Percentiles rank a stretch among this genome's conserved stretches.
Conservation (phyloP, 2,329 filamentous ascomycete species). For the Beauveria australis region DNA sequence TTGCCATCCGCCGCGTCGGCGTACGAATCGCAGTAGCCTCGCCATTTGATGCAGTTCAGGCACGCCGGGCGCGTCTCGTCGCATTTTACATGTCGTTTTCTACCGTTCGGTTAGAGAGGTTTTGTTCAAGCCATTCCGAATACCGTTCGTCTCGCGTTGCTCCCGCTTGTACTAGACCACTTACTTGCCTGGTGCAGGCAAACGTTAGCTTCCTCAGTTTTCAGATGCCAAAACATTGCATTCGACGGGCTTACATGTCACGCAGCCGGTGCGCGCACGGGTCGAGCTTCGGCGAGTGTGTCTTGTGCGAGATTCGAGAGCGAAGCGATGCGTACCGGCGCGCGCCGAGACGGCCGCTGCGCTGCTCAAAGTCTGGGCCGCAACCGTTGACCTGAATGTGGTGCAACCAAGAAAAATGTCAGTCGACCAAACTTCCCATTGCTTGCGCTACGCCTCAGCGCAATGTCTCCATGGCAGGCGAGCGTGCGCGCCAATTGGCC, state of each 20-base stretch:
- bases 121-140: background rate
- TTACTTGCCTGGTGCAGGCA: slow-evolving; percentile 14
- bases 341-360: slow-evolving; percentile 14
- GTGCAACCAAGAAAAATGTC: background rate
- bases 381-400: background rate
- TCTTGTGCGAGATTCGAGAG: slow-evolving; percentile 28
- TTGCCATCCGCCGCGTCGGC: slow-evolving; percentile 14
- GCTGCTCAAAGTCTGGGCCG: background rate
- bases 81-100: slow-evolving; percentile 35
- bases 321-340: slow-evolving; percentile 28
- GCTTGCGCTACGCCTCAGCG: background rate
- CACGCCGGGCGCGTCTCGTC: slow-evolving; percentile 34
- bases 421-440: background rate
- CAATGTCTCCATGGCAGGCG: too few relatives aligned
- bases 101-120: slow-evolving; percentile 10
- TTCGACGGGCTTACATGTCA: slow-evolving; percentile 23
- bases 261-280: slow-evolving; percentile 29
- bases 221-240: too few relatives aligned
- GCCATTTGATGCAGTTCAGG: slow-evolving; percentile 33
- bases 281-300: slow-evolving; percentile 31
- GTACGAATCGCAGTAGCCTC: slow-evolving; percentile 31
- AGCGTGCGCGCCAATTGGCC: background rate
- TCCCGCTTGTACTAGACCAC: background rate
- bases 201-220: background rate
- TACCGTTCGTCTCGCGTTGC: background rate